Evolutionary conservation across 768 basidiomycete genomes (phyloP).

Genomic region (Gymnopilus junonius): DNA sequence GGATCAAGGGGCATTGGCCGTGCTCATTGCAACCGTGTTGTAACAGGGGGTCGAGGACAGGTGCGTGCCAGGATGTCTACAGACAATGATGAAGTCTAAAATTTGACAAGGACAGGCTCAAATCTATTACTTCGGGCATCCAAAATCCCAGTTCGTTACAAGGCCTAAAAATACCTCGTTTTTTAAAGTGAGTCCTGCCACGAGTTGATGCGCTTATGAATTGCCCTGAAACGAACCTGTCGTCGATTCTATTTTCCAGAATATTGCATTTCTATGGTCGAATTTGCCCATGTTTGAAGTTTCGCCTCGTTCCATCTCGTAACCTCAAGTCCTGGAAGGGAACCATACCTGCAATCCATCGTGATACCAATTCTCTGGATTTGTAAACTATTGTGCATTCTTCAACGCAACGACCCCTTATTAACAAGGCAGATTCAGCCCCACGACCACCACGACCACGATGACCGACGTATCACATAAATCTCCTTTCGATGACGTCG

Average conservation of each 20-base stretch:
- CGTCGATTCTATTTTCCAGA: neutral
- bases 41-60: neutral
- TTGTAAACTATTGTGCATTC: neutral
- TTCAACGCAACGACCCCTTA: neutral
- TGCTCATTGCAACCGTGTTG: neutral
- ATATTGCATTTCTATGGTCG: neutral
- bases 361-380: neutral
- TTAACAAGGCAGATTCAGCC: neutral
- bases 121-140: neutral
- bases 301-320: neutral
- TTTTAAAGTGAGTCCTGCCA: neutral
- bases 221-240: neutral
- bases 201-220: slow-evolving; percentile 3
- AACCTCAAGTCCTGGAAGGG: neutral
- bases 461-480: neutral
- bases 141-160: neutral
- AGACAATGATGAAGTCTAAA: neutral
- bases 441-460: neutral
- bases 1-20: neutral
- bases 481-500: slow-evolving; percentile 4
- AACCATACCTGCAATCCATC: neutral
- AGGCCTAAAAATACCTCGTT: neutral
- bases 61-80: neutral
- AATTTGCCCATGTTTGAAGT: neutral
- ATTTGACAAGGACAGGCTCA: neutral